Base-by-base conservation (phyloP, 768 basidiomycete genomes). In the Suillus subalutaceus region DNA sequence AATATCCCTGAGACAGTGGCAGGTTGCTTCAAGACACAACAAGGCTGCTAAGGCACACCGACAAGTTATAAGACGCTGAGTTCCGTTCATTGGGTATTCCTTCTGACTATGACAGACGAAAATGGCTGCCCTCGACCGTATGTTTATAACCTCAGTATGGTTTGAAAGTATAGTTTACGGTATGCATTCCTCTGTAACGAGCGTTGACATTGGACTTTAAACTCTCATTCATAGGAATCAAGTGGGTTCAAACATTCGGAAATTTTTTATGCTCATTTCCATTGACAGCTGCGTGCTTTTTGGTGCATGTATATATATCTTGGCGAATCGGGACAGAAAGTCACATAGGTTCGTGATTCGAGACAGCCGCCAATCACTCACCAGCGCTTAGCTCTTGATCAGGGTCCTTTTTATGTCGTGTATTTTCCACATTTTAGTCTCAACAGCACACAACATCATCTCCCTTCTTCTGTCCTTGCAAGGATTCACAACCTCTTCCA, bases 201-300 rank as follows among this genome's bases (percentile, higher is more conserved):
- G 6, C 35, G 35, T 6, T 13, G 60, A 56, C n/a, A 57, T 56
- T 15, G n/a, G 23, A 13, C 58, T 40, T 15, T 43, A 20, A 58
- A 41, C 12, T 18, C 32, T 30, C 38, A 32, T 57, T 35, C n/a
- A 6, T n/a, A 65, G 64, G 62, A 48, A 41, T 65, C 62, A 65
- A 65, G 64, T 65, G 37, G 32, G 64, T 64, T 44, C 1, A 35
- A 6, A 15, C n/a, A 37, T 35, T 12, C 10, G 6, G 40, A 9
- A 55, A 30, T 18, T 13, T 13, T 32, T 23, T 23, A 37, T 40
- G 30, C 35, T 62, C n/a, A 63, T 18, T 23, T 59, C 12, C 20
- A 23, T 64, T 38, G 32, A 18, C 57, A 65, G 64, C 60, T 64
- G 62, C 56, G 60, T 65, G 32, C 64, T 65, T 37, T 65, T 65